phyloP scores from a whole-genome alignment of 805 yeast genomes.

The Metschnikowia arizonensis region DNA sequence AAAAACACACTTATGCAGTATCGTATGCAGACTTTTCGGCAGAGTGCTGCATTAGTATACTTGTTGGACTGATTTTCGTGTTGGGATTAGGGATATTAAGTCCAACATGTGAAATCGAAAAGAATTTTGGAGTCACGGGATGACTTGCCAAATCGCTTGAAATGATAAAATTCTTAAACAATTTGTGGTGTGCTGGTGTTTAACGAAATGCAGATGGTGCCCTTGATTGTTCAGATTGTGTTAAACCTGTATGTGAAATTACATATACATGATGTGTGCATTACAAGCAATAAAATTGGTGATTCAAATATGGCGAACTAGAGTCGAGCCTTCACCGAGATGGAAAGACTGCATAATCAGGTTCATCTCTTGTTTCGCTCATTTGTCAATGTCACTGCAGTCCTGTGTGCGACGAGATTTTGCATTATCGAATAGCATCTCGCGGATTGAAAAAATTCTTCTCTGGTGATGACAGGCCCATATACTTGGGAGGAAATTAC shows the following conservation, averaged over 20 bases:
- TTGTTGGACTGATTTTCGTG: neutral
- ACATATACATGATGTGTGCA: neutral
- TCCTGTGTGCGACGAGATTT: neutral
- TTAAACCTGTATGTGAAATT: neutral
- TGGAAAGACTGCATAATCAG: conserved; percentile 1
- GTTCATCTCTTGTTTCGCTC: conserved; percentile 1
- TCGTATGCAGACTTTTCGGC: neutral
- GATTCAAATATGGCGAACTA: neutral
- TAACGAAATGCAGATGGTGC: neutral
- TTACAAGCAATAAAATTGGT: neutral
- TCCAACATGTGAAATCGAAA: neutral
- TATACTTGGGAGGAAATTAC: too few relatives aligned
- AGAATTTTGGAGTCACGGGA: neutral
- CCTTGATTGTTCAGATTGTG: conserved; percentile 2
- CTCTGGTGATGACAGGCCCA: neutral
- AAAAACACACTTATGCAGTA: neutral
- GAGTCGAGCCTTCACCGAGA: neutral
- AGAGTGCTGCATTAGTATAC: neutral
- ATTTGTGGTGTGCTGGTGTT: neutral
- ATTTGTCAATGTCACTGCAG: neutral
- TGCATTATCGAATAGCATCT: conserved; percentile 8
- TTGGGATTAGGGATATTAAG: neutral
- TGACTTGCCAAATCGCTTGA: too few relatives aligned
- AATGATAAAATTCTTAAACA: too few relatives aligned
- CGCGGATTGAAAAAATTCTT: conserved; percentile 2